phyloP scores from a whole-genome alignment of 768 basidiomycete species.

The Dictyophora rubrovolvata region DNA sequence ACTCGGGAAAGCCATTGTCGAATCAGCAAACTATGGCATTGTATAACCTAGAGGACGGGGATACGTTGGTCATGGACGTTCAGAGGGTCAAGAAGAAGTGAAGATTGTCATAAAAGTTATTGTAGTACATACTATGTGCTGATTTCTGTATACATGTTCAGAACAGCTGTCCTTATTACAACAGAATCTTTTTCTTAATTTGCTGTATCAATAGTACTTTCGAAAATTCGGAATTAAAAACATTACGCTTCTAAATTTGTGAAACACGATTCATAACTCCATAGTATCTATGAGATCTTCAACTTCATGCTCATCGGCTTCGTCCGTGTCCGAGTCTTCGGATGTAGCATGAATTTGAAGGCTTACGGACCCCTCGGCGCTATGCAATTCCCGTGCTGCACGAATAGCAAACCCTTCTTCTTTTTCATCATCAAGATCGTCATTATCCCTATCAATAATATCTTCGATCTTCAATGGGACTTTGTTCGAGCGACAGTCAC shows the following conservation, averaged over 20 bases:
- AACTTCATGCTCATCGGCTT: neutral
- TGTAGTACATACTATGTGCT: neutral
- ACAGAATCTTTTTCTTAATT: neutral
- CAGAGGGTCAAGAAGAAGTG: conserved; percentile 65
- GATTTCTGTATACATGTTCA: no score
- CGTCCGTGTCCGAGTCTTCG: neutral
- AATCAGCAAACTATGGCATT: conserved; percentile 77
- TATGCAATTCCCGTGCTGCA: conserved; percentile 10
- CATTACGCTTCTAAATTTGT: neutral
- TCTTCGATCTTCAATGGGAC: conserved; percentile 12
- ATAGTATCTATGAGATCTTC: neutral
- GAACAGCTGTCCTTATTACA: no score
- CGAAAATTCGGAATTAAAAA: neutral
- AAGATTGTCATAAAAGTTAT: neutral
- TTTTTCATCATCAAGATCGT: conserved; percentile 33
- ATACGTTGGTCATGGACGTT: conserved; percentile 66
- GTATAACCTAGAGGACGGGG: conserved; percentile 89
- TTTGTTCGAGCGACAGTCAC: conserved; percentile 25
- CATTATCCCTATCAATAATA: conserved; percentile 13
- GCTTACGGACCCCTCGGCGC: neutral
- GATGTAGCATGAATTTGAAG: neutral
- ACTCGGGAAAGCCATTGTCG: conserved; percentile 75
- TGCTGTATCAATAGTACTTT: neutral
- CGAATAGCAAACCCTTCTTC: conserved; percentile 40
- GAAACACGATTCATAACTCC: neutral